Percentiles rank a stretch among this genome's conserved stretches.
These are phyloP conservation scores for Populus tremula DNA, from an alignment of 345 rosid species.

Conservation along the genomic window DNA sequence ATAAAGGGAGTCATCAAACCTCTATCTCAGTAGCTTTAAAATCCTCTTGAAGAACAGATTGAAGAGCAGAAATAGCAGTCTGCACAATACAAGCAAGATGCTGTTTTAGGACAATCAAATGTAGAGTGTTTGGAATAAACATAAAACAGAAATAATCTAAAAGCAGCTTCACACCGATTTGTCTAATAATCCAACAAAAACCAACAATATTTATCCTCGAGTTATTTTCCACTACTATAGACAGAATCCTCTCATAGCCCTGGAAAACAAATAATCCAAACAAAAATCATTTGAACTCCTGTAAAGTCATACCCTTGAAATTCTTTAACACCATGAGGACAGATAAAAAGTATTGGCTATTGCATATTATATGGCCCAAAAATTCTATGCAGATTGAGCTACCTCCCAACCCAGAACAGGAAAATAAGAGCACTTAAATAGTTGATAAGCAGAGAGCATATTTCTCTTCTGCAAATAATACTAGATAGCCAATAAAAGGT, in stretches of 20 bases:
- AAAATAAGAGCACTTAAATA: not conserved
- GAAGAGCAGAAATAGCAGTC: conserved; percentile 79
- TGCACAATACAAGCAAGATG: conserved; percentile 11
- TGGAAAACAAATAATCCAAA: not conserved
- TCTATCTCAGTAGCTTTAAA: conserved; percentile 91
- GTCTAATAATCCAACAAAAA: not conserved
- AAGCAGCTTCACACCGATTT: not conserved
- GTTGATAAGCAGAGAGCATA: not conserved
- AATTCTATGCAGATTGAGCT: not conserved
- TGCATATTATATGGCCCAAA: too few relatives aligned
- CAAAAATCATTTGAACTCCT: not conserved
- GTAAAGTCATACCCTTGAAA: not conserved
- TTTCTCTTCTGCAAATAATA: not conserved
- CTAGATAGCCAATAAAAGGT: not conserved
- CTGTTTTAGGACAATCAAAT: conserved; percentile 12
- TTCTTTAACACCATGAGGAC: not conserved
- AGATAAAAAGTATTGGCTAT: not conserved
- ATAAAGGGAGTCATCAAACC: conserved; percentile 31
- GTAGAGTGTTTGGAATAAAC: not conserved
- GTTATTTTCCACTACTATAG: not conserved
- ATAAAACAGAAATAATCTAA: not conserved
- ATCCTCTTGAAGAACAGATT: conserved; percentile 87
- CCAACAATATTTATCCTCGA: not conserved
- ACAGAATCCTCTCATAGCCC: not conserved
- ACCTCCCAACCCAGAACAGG: not conserved